Percentiles rank a stretch among this genome's conserved stretches.
Conservation (phyloP, 1,139 yeast genomes). For the Candida neerlandica region DNA sequence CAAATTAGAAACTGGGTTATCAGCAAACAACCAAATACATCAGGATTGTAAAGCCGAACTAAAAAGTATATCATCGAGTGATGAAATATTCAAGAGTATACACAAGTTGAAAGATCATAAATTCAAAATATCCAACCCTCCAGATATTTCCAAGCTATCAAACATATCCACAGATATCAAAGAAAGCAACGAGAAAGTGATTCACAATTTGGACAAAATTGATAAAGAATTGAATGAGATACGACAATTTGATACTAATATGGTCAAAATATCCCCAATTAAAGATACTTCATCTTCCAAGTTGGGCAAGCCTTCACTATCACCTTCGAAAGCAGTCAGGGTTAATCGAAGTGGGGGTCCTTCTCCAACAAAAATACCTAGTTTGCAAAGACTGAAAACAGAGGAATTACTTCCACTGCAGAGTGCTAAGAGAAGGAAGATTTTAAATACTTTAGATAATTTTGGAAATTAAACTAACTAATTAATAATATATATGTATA, state of each 20-base stretch:
- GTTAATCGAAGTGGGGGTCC: background rate
- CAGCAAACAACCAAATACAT: constrained; percentile 4
- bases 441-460: constrained; percentile 10
- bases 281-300: constrained; percentile 4
- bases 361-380: constrained; percentile 14
- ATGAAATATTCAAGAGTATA: constrained; percentile 4
- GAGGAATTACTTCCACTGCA: constrained; percentile 3
- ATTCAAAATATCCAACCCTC: constrained; percentile 2
- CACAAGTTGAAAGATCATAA: constrained; percentile 6
- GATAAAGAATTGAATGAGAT: constrained; percentile 13
- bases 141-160: constrained; percentile 10
- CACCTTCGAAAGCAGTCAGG: background rate
- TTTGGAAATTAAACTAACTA: background rate
- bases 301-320: constrained; percentile 3
- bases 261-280: constrained; percentile 15
- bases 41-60: constrained; percentile 9
- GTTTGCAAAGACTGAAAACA: constrained; percentile 11
- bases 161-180: constrained; percentile 8
- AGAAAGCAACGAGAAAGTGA: constrained; percentile 5
- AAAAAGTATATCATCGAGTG: constrained; percentile 3
- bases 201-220: constrained; percentile 9
- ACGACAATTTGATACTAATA: constrained; percentile 15
- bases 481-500: constrained; percentile 2
- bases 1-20: constrained; percentile 6
- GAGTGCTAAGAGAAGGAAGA: constrained; percentile 11